Base-by-base conservation (phyloP, 2,329 filamentous ascomycete genomes). In the Aureobasidium sp. region DNA sequence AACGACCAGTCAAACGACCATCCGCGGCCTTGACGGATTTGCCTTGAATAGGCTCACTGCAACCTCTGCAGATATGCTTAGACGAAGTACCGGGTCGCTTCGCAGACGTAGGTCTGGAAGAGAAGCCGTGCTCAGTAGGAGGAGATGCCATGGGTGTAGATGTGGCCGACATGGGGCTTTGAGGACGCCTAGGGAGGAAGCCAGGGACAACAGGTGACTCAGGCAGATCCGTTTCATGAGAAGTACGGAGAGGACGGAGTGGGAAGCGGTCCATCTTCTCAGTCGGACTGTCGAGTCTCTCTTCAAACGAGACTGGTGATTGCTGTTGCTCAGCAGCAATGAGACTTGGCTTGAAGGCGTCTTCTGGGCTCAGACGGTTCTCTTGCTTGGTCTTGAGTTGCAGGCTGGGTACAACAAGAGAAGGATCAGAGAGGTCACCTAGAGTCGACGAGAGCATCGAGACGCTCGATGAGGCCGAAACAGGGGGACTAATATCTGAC, bases 1-100 rank as follows among this genome's bases (percentile, higher is more conserved):
- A 99, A 65, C 91, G 87, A 10, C 94, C 94, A 0, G 90, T 96
- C 29, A 99, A 79, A 29, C 92, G 87, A 16, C 94, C 94, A 68
- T 97, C 94, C 0, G 91, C 91, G 15, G 91, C 96, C 37, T 93
- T 96, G 62, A 99, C 86, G 1, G 91, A 96, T 76, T 97, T 97
- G 25, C 91, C 93, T 48, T 85, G 83, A 68, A 99, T 97, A 7
- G 82, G 78, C 49, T 88, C 78, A 3, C 83, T 80, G 73, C 94
- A 99, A 1, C 90, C 89, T 69, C 91, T 90, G 77, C 94, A 99
- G 65, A 84, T 85, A 2, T 88, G 42, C 48, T 63, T 63, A 10
- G 61, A 42, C 21, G 61, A 57, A 5, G 61, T 63, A 10, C 45
- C 55, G 3, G 61, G 61, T 11, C 61, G 61, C n/a, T 42, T 59